Evolutionary conservation across 2,329 filamentous ascomycete species (phyloP).

Genomic region (Fusarium liriodendri): DNA sequence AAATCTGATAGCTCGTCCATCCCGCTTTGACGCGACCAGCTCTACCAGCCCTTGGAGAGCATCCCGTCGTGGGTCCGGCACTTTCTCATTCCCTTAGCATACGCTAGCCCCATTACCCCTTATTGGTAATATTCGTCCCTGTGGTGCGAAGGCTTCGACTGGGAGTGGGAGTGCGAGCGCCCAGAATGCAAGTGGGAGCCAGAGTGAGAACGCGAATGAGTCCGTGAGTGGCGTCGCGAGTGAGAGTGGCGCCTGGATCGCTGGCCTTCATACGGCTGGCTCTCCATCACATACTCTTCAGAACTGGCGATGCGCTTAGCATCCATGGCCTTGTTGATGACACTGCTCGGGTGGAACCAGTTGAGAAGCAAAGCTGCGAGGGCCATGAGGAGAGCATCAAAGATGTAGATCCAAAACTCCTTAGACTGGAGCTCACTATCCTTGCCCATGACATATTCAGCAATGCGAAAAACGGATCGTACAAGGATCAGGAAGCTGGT

Average conservation of each 20-base stretch:
- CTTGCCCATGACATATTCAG: conserved; percentile 55
- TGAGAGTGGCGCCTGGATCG: conserved; percentile 1
- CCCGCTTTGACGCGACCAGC: not conserved
- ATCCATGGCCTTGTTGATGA: conserved; percentile 33
- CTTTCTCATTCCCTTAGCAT: not conserved
- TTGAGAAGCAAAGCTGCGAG: conserved; percentile 42
- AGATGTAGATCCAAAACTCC: conserved; percentile 52
- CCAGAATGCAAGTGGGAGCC: not conserved
- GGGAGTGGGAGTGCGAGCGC: not conserved
- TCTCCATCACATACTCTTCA: conserved; percentile 43
- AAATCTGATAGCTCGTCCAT: not conserved
- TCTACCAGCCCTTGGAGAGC: not conserved
- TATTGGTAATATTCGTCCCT: conserved; percentile 13
- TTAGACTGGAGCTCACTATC: conserved; percentile 49
- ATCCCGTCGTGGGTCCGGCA: not conserved
- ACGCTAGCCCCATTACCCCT: not conserved
- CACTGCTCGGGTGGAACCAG: conserved; percentile 43
- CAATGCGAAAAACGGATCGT: conserved; percentile 54
- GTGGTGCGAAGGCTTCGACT: not conserved
- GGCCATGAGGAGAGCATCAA: conserved; percentile 52
- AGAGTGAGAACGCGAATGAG: not conserved
- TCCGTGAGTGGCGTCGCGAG: not conserved
- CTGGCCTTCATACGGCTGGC: conserved; percentile 21
- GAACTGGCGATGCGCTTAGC: conserved; percentile 36
- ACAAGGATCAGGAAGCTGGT: conserved; percentile 52